Conservation (phyloP, 2,329 filamentous ascomycete species). For the Trichocomaceae sp. region DNA sequence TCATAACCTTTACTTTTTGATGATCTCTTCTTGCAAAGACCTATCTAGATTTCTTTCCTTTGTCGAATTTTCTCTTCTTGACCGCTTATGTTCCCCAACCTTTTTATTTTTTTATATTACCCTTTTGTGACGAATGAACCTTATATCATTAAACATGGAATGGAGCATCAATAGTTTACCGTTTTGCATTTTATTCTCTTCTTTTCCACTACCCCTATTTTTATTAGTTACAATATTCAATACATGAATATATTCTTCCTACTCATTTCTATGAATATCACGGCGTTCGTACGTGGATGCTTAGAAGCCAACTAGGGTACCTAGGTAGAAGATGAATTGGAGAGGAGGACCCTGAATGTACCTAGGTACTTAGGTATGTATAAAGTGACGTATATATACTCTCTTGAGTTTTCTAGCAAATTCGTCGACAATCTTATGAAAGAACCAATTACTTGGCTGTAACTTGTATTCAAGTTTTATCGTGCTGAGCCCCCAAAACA, state of each 20-base stretch:
- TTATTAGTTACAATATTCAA: slow-evolving; percentile 10
- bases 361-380: no score
- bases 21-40: background rate
- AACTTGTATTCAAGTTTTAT: no score
- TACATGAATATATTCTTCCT: slow-evolving; percentile 2
- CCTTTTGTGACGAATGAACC: slow-evolving; percentile 3
- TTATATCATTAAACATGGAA: slow-evolving; percentile 5
- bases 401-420: no score
- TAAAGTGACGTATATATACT: no score
- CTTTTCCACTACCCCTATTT: background rate
- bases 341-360: no score
- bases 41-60: background rate
- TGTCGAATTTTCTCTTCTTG: background rate
- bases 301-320: no score
- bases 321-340: no score
- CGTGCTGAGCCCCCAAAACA: background rate
- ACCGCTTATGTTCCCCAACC: background rate
- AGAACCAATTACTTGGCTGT: no score
- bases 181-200: background rate
- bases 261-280: no score
- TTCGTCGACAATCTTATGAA: no score
- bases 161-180: slow-evolving; percentile 6
- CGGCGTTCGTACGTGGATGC: no score
- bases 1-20: slow-evolving; percentile 6
- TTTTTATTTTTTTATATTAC: background rate